These are phyloP conservation scores for Luzula sylvatica DNA, from an alignment of 176 grass and related monocot species.

Conservation along the genomic window DNA sequence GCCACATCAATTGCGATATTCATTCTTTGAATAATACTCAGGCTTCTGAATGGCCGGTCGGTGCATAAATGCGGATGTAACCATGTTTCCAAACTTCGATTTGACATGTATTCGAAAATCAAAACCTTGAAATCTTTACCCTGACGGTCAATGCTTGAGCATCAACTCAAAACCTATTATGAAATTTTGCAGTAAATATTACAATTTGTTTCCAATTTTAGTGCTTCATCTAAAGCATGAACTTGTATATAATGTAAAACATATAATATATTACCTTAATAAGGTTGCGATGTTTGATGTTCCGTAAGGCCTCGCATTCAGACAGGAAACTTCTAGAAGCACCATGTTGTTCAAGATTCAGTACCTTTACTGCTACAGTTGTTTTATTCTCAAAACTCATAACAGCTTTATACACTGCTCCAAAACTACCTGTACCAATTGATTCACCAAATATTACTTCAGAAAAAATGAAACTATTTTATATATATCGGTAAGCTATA, in stretches of 20 bases:
- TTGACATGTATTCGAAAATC: constrained; percentile 28
- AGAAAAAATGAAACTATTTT: no score
- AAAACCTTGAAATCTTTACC: constrained; percentile 33
- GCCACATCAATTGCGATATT: constrained; percentile 34
- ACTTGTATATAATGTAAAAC: no score
- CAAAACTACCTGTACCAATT: constrained; percentile 26
- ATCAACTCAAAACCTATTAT: constrained; percentile 10
- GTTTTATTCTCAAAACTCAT: neutral
- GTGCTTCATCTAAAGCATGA: no score
- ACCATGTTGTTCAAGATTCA: constrained; percentile 24
- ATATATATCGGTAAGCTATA: no score
- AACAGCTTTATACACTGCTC: constrained; percentile 28
- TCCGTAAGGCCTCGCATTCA: constrained; percentile 29
- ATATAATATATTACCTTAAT: constrained; percentile 8
- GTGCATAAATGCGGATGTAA: constrained; percentile 11
- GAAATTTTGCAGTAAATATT: no score
- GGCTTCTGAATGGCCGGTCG: no score
- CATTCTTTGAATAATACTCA: neutral
- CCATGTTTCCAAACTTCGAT: constrained; percentile 27
- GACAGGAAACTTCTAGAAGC: constrained; percentile 24
- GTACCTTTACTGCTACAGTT: constrained; percentile 22
- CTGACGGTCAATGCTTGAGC: constrained; percentile 18
- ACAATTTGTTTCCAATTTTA: no score
- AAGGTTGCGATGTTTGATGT: constrained; percentile 26
- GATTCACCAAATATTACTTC: no score